Conservation (phyloP, 1,284 basidiomycete genomes). For the Xanthoconium separans region DNA sequence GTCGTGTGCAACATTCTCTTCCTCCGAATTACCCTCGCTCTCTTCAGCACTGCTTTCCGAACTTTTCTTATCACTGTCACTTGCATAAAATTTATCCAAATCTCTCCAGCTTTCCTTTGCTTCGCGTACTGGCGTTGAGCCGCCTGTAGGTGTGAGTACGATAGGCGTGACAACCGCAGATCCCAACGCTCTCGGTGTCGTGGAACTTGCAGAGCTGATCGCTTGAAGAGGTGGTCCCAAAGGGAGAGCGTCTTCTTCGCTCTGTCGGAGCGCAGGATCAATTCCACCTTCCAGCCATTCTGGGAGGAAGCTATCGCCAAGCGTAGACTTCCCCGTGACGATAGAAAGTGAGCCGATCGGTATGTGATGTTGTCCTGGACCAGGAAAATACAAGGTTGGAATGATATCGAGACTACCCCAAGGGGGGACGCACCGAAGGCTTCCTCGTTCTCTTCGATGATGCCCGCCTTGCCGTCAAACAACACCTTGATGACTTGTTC, state of each 20-base stretch:
- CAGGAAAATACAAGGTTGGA: not conserved
- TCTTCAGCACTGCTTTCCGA: constrained; percentile 23
- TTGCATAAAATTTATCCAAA: constrained; percentile 70
- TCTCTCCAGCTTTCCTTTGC: constrained; percentile 52
- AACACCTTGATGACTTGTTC: constrained; percentile 82
- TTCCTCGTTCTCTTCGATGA: constrained; percentile 38
- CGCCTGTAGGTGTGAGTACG: constrained; percentile 51
- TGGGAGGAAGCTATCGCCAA: constrained; percentile 44
- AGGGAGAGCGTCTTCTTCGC: constrained; percentile 52
- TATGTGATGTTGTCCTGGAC: constrained; percentile 40
- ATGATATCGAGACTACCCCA: not conserved
- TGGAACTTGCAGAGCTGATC: constrained; percentile 38
- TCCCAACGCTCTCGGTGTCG: constrained; percentile 15
- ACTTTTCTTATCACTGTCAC: constrained; percentile 28
- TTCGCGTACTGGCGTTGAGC: constrained; percentile 43
- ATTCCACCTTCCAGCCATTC: constrained; percentile 66
- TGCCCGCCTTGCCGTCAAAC: constrained; percentile 67
- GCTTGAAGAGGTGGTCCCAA: constrained; percentile 35
- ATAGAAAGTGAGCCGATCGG: constrained; percentile 57
- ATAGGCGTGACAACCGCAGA: constrained; percentile 37
- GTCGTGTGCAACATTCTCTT: constrained; percentile 35
- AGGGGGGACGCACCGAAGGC: constrained; percentile 20
- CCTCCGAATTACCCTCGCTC: constrained; percentile 31
- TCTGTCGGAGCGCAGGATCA: constrained; percentile 53
- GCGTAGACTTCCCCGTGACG: constrained; percentile 52